Percentiles rank a stretch among this genome's conserved stretches.
phyloP scores from a whole-genome alignment of 805 yeast species.

The Candida morakotiae region DNA sequence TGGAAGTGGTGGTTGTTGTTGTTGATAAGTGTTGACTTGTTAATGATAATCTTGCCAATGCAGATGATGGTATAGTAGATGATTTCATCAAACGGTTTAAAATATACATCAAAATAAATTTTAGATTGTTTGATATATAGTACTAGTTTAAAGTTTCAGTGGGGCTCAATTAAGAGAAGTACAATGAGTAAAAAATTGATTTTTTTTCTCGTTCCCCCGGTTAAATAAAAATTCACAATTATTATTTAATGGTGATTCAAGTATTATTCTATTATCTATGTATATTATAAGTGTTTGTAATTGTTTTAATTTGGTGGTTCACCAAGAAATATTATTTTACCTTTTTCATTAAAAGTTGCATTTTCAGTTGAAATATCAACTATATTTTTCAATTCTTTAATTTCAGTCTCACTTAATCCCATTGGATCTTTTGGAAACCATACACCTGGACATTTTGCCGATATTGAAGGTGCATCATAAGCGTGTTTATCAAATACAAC shows the following conservation, averaged over 20 bases:
- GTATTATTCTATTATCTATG: not conserved
- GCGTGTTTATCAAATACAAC: constrained; percentile 55
- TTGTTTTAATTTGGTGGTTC: constrained; percentile 25
- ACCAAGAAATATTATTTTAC: constrained; percentile 28
- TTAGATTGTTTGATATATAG: too few species aligned
- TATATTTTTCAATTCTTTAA: constrained; percentile 49
- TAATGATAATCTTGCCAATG: constrained; percentile 11
- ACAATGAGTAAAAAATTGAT: too few species aligned
- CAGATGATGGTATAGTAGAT: not conserved
- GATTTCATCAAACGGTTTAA: not conserved
- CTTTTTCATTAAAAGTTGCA: constrained; percentile 46
- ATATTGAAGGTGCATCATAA: constrained; percentile 71
- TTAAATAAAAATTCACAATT: too few species aligned
- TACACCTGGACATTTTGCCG: constrained; percentile 64
- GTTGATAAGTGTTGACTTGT: constrained; percentile 7
- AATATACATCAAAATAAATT: not conserved
- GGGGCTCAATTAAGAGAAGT: too few species aligned
- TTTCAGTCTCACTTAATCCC: constrained; percentile 69
- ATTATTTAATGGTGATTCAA: not conserved
- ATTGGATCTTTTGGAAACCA: constrained; percentile 92
- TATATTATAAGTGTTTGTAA: not conserved
- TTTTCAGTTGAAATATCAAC: constrained; percentile 67
- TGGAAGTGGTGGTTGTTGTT: not conserved
- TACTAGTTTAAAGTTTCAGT: too few species aligned
- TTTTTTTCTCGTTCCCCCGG: not conserved